Base-by-base conservation (phyloP, 768 basidiomycete genomes). In the Tulasnella sp. region DNA sequence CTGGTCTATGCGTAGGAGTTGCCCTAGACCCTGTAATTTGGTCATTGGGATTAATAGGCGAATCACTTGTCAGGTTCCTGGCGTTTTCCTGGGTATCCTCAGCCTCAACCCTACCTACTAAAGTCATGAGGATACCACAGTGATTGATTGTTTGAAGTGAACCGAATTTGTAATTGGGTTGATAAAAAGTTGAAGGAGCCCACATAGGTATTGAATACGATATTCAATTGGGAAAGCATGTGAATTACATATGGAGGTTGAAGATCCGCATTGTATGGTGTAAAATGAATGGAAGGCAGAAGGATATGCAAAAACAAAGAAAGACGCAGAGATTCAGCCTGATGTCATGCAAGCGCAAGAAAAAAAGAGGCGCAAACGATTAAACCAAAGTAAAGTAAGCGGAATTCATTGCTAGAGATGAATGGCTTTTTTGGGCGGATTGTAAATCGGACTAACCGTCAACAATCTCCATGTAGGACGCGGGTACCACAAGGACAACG, bases 401-500 rank as follows among this genome's bases (percentile, higher is more conserved):
- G 25, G 25, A 29, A 15, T 32, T 28, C 20, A 20, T n/a, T n/a
- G n/a, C 3, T 37, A 13, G 43, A 65, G 60, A 59, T 69, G 60
- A 65, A 63, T 60, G 16, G 37, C 35, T 27, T 48, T 47, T 35
- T 28, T 48, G 16, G 19, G 27, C 45, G 37, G 46, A 45, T 49
- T 53, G 37, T 44, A 48, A 41, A 42, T 39, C 57, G 59, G 66
- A 93, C 92, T 93, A 81, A 93, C 93, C 87, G 77, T 83, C 77
- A 61, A 73, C 71, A 59, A 80, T 65, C 66, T 93, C 85, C 63
- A 99, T 64, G 65, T 98, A 98, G 16, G 81, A 78, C 22, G 91
- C 89, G 46, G 95, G 95, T 3, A 91, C 90, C 61, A 91, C 79
- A 68, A 83, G 86, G 46, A 95, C 79, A 55, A 80, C 66, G 19